Base-by-base conservation (phyloP, 495 filamentous ascomycete genomes). In the Aspergillus indologenus region DNA sequence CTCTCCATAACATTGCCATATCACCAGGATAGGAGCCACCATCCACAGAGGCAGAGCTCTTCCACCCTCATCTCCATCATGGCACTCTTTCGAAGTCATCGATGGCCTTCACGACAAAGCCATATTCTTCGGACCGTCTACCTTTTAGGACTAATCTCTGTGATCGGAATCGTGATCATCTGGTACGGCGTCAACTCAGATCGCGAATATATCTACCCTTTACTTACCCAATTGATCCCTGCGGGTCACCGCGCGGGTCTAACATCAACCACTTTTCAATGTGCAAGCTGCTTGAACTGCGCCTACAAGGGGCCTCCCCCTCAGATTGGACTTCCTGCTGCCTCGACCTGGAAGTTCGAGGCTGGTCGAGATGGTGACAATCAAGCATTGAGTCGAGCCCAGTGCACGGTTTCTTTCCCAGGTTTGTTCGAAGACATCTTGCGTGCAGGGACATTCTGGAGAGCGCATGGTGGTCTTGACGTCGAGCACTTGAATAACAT, bases 381-480 rank as follows among this genome's bases (percentile, higher is more conserved):
- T 53, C 69, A 70, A 34, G 64, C 61, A 0, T 59, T 82, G 8
- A 68, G 65, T 22, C 52, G 60, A 17, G 50, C 22, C 15, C 78
- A 81, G 61, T 82, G 79, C 59, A 51, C 68, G 17, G 57, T 59
- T 14, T 74, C 78, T 0, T 82, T 82, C 61, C 80, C 77, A 0
- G 77, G 74, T 1, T 61, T 82, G 5, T 81, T 79, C 45, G 69
- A 73, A 48, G 80, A 82, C 43, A 61, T 80, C 44, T 61, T 60
- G 12, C 71, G 78, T 19, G 74, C 69, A 4, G 64, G 64, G 40
- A 58, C 49, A 18, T 70, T 71, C 47, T 77, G 74, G 74, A 62
- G 53, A 17, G 45, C 59, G 4, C 63, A 65, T 29, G 69, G 61
- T 5, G 68, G 56, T 7, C 57, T 75, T 8, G 63, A 59, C 17